Evolutionary conservation across 1,284 basidiomycete genomes (phyloP).

Genomic region (Golubevia pallescens): DNA sequence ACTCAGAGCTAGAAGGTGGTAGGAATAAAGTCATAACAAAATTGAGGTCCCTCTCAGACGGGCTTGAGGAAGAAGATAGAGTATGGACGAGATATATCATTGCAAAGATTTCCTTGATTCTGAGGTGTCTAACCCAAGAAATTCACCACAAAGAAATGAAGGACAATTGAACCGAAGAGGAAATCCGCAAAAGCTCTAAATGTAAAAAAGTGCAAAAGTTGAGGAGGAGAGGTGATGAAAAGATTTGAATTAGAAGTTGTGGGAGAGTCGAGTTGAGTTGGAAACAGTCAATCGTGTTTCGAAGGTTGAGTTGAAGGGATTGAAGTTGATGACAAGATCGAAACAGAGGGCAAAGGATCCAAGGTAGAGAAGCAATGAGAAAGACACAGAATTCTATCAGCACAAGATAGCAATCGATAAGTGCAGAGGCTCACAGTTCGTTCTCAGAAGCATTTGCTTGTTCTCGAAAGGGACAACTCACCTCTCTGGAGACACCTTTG

Average conservation of each 20-base stretch:
- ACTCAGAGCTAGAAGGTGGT: too few species aligned
- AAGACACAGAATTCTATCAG: background rate
- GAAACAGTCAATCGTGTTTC: too few species aligned
- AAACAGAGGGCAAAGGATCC: background rate
- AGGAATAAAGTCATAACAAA: too few species aligned
- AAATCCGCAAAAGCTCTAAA: constrained; percentile 82
- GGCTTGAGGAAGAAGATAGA: too few species aligned
- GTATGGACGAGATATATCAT: too few species aligned
- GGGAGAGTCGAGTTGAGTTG: too few species aligned
- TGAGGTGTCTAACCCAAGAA: constrained; percentile 82
- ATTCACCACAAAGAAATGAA: constrained; percentile 99
- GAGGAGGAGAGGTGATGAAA: background rate
- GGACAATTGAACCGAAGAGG: constrained; percentile 85
- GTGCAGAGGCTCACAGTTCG: too few species aligned
- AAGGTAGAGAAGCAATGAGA: background rate
- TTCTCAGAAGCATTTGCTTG: background rate
- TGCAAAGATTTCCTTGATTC: too few species aligned
- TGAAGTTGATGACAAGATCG: background rate
- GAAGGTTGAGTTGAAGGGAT: background rate
- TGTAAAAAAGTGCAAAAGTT: background rate
- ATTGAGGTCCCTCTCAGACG: too few species aligned
- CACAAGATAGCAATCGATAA: background rate
- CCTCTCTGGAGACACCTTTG: constrained; percentile 86
- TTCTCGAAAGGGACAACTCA: constrained; percentile 64
- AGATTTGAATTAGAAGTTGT: too few species aligned